Evolutionary conservation across 1,139 yeast genomes (phyloP).

Genomic region (Hansenula lynferdii): DNA sequence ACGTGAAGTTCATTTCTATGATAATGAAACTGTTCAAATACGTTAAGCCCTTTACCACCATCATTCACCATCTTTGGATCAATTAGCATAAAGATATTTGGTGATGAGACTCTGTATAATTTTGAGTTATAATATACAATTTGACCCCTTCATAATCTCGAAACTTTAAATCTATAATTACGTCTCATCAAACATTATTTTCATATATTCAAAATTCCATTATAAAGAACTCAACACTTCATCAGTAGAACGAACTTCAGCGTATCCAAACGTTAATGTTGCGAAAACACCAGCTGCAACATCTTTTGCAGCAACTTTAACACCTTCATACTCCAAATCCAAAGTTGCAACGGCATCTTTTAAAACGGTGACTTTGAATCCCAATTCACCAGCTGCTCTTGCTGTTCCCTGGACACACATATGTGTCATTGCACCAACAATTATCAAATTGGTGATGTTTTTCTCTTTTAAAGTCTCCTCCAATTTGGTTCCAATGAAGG

Average conservation of each 20-base stretch:
- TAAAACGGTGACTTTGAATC: slow-evolving; percentile 10
- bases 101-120: too few relatives aligned
- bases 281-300: slow-evolving; percentile 13
- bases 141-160: too few relatives aligned
- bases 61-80: neutral
- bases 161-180: too few relatives aligned
- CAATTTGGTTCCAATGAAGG: slow-evolving; percentile 10
- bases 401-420: slow-evolving; percentile 16
- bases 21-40: neutral
- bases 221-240: slow-evolving; percentile 4
- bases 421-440: slow-evolving; percentile 17
- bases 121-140: too few relatives aligned
- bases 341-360: slow-evolving; percentile 15
- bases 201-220: neutral
- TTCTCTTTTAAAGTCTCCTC: slow-evolving; percentile 5
- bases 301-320: slow-evolving; percentile 7
- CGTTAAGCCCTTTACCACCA: neutral
- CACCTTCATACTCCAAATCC: slow-evolving; percentile 13
- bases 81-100: too few relatives aligned
- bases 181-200: too few relatives aligned
- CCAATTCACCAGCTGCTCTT: slow-evolving; percentile 14
- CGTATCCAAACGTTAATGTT: slow-evolving; percentile 13
- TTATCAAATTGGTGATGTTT: slow-evolving; percentile 6
- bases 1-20: neutral
- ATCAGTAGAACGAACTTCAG: slow-evolving; percentile 8